Percentiles rank a stretch among this genome's conserved stretches.
These are phyloP conservation scores for Pleurotus tuber-regium DNA, from an alignment of 768 basidiomycete genomes.

Conservation along the genomic window DNA sequence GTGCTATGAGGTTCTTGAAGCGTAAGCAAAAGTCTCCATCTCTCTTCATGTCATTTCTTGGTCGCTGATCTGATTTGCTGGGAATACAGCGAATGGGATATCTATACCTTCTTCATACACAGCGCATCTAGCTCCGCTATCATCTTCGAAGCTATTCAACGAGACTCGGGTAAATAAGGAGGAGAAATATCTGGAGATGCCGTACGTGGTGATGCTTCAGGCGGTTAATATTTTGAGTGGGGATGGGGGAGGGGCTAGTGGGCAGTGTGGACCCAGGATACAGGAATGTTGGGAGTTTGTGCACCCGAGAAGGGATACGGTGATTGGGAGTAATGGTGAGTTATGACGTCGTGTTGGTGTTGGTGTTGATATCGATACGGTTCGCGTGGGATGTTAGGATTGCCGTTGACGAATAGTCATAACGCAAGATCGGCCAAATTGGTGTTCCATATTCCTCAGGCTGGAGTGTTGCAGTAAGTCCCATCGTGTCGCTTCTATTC, in stretches of 20 bases:
- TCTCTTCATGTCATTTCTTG: not conserved
- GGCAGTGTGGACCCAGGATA: constrained; percentile 75
- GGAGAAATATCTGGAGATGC: constrained; percentile 82
- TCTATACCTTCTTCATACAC: constrained; percentile 97
- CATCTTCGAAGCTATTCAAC: constrained; percentile 89
- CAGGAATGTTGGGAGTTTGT: constrained; percentile 99
- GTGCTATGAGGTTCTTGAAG: constrained; percentile 91
- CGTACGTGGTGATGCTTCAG: constrained; percentile 98
- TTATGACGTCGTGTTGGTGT: not conserved
- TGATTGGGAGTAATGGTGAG: constrained; percentile 70
- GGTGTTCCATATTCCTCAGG: constrained; percentile 91
- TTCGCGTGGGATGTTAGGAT: constrained; percentile 43
- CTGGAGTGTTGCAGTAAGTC: constrained; percentile 78
- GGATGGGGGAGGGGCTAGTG: constrained; percentile 56
- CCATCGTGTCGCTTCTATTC: not conserved
- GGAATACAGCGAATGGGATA: constrained; percentile 73
- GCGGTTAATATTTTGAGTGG: constrained; percentile 89
- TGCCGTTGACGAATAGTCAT: constrained; percentile 94
- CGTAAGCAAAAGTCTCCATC: constrained; percentile 44
- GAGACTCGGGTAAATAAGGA: constrained; percentile 70
- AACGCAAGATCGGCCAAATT: constrained; percentile 86
- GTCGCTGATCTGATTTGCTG: not conserved
- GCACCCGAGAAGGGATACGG: constrained; percentile 82
- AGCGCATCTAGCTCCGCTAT: constrained; percentile 90
- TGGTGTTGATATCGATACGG: not conserved